Evolutionary conservation across 2,329 filamentous ascomycete genomes (phyloP), one percentile per base, ranked within the genome.

Genomic region (Lachnellula hyalina): DNA sequence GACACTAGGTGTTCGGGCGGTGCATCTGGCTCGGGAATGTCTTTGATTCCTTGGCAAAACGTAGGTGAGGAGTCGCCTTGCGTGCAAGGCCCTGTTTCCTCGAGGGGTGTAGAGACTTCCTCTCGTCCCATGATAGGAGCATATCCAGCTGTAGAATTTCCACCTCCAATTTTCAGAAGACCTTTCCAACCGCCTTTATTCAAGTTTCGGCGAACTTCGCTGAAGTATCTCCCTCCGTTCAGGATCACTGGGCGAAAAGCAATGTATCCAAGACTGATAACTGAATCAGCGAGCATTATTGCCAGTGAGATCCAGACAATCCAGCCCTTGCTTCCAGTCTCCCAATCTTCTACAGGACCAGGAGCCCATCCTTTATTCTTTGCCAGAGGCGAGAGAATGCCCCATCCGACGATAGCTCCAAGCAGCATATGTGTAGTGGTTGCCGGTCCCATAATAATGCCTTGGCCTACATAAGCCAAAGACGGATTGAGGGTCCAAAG

Each of bases 401-500:
- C 94, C 94, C 94, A 99, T 25, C 94, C 94, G 9, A 96, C 67
- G 15, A 96, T 70, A 3, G 94, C 92, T 5, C 94, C 94, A 2
- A 97, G 74, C 1, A 96, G 80, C 94, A 99, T 99, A 64, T 97
- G 93, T 51, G 96, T 79, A 3, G 93, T 97, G 0, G 94, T 99
- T 40, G 90, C 87, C 4, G 93, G 89, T 0, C 94, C 94, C 94
- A 99, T 99, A 67, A 99, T 97, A 59, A 99, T 95, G 11, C 94
- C 94, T 73, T 99, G 94, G 0, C 94, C 94, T 25, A 97, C 85
- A 69, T 99, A 99, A 2, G 94, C 94, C n/a, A 96, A 86, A 46
- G 91, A 96, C 0, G 94, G 94, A 63, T 99, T 99, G 6, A 99
- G 76, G 0, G 90, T 94, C 94, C 94, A 99, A 1, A 96, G 80